Evolutionary conservation across 2,329 filamentous ascomycete genomes (phyloP), one percentile per base, ranked within the genome.

Genomic region (Ophiostoma sp.): DNA sequence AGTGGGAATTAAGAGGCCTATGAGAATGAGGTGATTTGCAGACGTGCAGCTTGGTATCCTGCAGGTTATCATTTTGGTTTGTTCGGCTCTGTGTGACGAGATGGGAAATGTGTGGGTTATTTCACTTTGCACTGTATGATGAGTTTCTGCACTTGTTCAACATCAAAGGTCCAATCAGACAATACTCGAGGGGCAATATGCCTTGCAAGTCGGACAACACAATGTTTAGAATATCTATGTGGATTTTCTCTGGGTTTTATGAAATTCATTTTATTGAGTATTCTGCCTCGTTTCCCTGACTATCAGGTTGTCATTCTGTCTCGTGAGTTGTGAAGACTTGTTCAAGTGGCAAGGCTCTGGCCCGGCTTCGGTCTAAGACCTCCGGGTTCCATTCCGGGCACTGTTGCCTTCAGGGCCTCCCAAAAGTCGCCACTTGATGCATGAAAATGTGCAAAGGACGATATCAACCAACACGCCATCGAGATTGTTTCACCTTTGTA

Each of bases 361-460:
- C 9, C 11, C 33, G 28, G 25, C 9, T 17, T 31, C 28, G 55
- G 25, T 59, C n/a, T 55, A 55, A 8, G n/a, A n/a, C 19, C 48
- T n/a, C 25, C 55, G 55, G 52, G 19, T 36, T 61, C 31, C 28
- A 61, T 33, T 19, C 31, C 17, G 55, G 31, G 19, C 31, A 8
- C 31, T 61, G 57, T 31, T 61, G 57, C 59, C 59, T 63, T 33
- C 31, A n/a, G 19, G 57, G 57, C 59, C 59, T 63, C 59, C 31
- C 57, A 36, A 36, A 28, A 39, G 36, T 63, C 19, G 59, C 59
- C 59, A 63, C 59, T 22, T 6, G 5, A 63, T 11, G 31, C 17
- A 57, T 15, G 8, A 22, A 1, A 9, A 4, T 33, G n/a, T 6
- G 9, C 15, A 15, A 31, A 61, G 6, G 17, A 61, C 17, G 31